Percentiles rank a stretch among this genome's conserved stretches.
These are phyloP conservation scores for Nepenthes gracilis DNA, from an alignment of 148 eudicot genomes.

Conservation along the genomic window DNA sequence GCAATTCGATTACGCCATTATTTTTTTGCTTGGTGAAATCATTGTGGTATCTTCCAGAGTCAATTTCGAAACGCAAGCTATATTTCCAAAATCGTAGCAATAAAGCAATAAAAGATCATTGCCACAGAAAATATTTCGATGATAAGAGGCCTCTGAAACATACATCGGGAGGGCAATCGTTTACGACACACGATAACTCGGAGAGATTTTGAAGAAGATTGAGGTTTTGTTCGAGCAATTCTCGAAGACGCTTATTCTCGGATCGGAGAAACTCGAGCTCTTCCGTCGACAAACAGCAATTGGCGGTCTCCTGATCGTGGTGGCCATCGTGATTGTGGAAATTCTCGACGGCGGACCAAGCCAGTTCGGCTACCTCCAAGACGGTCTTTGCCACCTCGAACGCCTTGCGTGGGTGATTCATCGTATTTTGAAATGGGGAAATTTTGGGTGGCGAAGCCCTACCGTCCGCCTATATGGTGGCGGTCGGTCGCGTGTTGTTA, in stretches of 20 bases:
- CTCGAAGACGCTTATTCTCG: conserved; percentile 52
- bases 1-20: no score
- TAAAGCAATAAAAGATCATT: neutral
- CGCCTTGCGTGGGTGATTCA: conserved; percentile 13
- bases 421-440: no score
- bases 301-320: conserved; percentile 2
- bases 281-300: conserved; percentile 7
- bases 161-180: conserved; percentile 76
- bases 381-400: conserved; percentile 83
- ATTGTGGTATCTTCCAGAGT: no score
- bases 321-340: conserved; percentile 21
- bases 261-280: conserved; percentile 34
- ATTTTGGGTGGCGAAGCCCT: neutral
- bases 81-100: neutral
- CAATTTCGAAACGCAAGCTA: neutral
- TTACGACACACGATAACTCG: conserved; percentile 31
- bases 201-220: conserved; percentile 48
- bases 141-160: conserved; percentile 6
- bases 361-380: conserved; percentile 40
- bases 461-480: neutral
- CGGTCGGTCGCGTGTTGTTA: neutral
- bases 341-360: conserved; percentile 72
- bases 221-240: conserved; percentile 51
- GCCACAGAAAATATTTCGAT: neutral
- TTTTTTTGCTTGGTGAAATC: no score